phyloP scores from a whole-genome alignment of 768 basidiomycete species.

The Vararia minispora region DNA sequence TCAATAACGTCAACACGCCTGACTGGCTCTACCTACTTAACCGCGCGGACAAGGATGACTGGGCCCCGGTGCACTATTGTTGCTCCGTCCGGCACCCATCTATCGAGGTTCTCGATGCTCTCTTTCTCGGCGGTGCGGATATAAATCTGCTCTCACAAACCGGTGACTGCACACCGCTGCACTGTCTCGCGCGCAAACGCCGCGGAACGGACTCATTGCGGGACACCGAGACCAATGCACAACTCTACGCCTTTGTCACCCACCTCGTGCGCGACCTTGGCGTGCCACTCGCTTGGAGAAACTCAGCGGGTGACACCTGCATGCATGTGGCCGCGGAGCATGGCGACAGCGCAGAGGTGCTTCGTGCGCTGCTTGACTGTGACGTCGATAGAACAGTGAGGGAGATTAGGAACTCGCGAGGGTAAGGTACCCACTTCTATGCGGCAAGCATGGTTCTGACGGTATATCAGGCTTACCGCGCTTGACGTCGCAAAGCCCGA shows the following conservation, averaged over 20 bases:
- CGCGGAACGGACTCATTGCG: conserved; percentile 12
- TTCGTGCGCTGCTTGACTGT: conserved; percentile 53
- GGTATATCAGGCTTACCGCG: conserved; percentile 41
- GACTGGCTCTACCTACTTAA: conserved; percentile 54
- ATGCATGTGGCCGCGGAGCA: conserved; percentile 72
- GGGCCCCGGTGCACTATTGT: conserved; percentile 67
- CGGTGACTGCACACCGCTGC: conserved; percentile 14
- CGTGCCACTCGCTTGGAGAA: conserved; percentile 55
- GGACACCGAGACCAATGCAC: conserved; percentile 8
- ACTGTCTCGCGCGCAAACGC: conserved; percentile 14
- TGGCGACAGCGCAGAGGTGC: conserved; percentile 51
- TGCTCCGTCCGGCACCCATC: conserved; percentile 44
- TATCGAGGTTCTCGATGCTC: conserved; percentile 50
- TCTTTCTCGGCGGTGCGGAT: conserved; percentile 72
- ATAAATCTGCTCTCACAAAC: conserved; percentile 43
- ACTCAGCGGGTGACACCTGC: conserved; percentile 64
- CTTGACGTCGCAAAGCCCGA: conserved; percentile 58
- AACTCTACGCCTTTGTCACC: conserved; percentile 42
- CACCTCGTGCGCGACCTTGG: conserved; percentile 63
- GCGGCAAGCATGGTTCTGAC: conserved; percentile 2
- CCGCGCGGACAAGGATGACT: conserved; percentile 52
- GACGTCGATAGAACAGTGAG: conserved; percentile 45
- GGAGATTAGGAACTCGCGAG: conserved; percentile 57
- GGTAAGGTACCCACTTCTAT: conserved; percentile 32
- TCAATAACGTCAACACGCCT: conserved; percentile 25